phyloP scores from a whole-genome alignment of 1,284 basidiomycete species.

The Porogramme epimiltina region DNA sequence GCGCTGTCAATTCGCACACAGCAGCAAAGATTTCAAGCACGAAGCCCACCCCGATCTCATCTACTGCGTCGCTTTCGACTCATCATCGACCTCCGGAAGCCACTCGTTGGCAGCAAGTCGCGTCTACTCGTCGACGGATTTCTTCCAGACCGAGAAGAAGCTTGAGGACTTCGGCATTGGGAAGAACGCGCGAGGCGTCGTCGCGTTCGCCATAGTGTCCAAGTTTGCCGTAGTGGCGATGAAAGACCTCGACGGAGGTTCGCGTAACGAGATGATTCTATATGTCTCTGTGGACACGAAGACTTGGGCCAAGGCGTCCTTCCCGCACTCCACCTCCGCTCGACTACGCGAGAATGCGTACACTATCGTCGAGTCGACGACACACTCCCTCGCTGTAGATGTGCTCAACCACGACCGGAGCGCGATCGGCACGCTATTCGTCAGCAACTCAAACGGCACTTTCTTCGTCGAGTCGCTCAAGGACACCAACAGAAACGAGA shows the following conservation, averaged over 20 bases:
- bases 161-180: constrained; percentile 85
- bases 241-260: constrained; percentile 57
- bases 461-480: constrained; percentile 92
- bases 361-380: constrained; percentile 92
- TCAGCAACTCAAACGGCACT: constrained; percentile 93
- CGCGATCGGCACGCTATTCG: constrained; percentile 88
- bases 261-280: constrained; percentile 74
- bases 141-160: constrained; percentile 65
- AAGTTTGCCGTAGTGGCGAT: constrained; percentile 90
- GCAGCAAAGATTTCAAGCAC: constrained; percentile 76
- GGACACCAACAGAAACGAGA: constrained; percentile 87
- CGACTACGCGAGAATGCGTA: constrained; percentile 88
- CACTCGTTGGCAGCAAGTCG: constrained; percentile 68
- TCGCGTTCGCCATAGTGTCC: constrained; percentile 88
- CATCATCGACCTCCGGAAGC: constrained; percentile 46
- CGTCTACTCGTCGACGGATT: constrained; percentile 82
- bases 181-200: constrained; percentile 81
- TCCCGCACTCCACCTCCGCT: constrained; percentile 84
- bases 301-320: constrained; percentile 81
- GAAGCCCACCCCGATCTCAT: constrained; percentile 74
- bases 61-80: constrained; percentile 87
- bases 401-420: constrained; percentile 79
- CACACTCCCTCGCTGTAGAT: constrained; percentile 92
- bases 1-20: constrained; percentile 86
- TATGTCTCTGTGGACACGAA: constrained; percentile 84